A percentile compares a stretch with the other conserved stretches of the same genome.
Conservation (phyloP, 2,329 filamentous ascomycete species). For the Fusarium circinatum region DNA sequence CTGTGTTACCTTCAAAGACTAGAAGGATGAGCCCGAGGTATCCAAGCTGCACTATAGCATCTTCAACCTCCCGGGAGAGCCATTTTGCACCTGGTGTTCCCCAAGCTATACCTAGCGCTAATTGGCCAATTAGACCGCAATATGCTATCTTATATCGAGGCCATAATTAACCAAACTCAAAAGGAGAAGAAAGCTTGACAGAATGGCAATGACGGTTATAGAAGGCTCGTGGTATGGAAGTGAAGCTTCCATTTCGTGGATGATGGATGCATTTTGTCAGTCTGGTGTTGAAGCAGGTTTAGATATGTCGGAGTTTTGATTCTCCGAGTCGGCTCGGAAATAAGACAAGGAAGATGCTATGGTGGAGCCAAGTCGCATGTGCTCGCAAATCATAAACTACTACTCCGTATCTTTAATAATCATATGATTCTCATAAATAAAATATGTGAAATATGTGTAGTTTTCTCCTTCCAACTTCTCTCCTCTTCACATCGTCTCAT, state of each 20-base stretch:
- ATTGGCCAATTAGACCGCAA: slow-evolving; percentile 77
- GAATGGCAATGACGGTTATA: slow-evolving; percentile 68
- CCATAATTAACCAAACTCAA: slow-evolving; percentile 68
- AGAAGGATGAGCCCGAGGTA: slow-evolving; percentile 79
- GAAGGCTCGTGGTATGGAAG: slow-evolving; percentile 71
- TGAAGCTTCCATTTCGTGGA: slow-evolving; percentile 35
- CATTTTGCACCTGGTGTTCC: slow-evolving; percentile 72
- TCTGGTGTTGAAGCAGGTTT: neutral
- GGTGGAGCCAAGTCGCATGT: neutral
- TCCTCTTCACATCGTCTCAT: neutral
- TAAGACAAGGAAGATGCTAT: neutral
- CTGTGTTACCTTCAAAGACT: slow-evolving; percentile 70
- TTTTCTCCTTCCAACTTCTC: neutral
- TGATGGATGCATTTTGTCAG: neutral
- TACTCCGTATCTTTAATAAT: too few species aligned
- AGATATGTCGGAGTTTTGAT: neutral
- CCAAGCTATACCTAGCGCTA: slow-evolving; percentile 76
- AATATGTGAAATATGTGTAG: rapidly evolving
- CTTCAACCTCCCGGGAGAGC: slow-evolving; percentile 63
- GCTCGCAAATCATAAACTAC: neutral
- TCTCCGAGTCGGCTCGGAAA: neutral
- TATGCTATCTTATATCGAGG: slow-evolving; percentile 69
- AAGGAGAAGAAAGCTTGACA: slow-evolving; percentile 69
- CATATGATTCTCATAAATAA: too few species aligned
- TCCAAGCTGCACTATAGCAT: slow-evolving; percentile 70